Conservation (phyloP, 2,329 filamentous ascomycete genomes). For the Magnaporthiopsis incrustans region DNA sequence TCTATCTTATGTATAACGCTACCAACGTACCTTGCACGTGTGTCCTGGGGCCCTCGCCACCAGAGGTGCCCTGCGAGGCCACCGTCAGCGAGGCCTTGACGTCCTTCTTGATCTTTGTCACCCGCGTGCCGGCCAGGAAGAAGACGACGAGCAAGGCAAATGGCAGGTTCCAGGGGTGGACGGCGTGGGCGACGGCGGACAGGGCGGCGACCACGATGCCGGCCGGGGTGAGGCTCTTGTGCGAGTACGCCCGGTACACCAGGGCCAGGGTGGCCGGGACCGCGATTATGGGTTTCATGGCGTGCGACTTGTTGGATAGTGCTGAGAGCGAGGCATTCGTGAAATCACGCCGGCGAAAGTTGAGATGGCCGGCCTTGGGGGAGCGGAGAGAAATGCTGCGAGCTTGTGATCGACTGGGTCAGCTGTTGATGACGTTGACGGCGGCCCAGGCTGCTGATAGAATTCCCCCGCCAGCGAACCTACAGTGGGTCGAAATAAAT, state of each 20-base stretch:
- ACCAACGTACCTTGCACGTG: slow-evolving; percentile 60
- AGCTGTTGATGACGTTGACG: background rate
- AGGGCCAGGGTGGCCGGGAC: slow-evolving; percentile 51
- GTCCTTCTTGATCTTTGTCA: slow-evolving; percentile 66
- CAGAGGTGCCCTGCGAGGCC: slow-evolving; percentile 61
- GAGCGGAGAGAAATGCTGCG: too few relatives aligned
- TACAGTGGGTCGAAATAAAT: too few relatives aligned
- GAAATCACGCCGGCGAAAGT: too few relatives aligned
- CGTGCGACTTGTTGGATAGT: slow-evolving; percentile 7
- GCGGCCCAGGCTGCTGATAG: background rate
- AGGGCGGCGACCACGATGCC: slow-evolving; percentile 65
- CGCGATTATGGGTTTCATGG: slow-evolving; percentile 51
- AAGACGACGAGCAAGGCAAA: slow-evolving; percentile 77
- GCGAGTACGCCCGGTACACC: slow-evolving; percentile 59
- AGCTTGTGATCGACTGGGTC: background rate
- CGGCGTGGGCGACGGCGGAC: slow-evolving; percentile 72
- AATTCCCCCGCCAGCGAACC: background rate
- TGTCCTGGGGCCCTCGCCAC: slow-evolving; percentile 75
- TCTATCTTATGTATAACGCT: too few relatives aligned
- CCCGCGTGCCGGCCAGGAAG: slow-evolving; percentile 76
- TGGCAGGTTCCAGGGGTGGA: slow-evolving; percentile 94
- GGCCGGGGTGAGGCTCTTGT: slow-evolving; percentile 68
- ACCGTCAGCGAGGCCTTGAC: slow-evolving; percentile 77
- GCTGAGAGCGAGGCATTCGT: background rate
- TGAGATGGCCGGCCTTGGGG: too few relatives aligned